Conservation (phyloP, 176 grass and related monocot genomes). For the Oryza longistaminata region DNA sequence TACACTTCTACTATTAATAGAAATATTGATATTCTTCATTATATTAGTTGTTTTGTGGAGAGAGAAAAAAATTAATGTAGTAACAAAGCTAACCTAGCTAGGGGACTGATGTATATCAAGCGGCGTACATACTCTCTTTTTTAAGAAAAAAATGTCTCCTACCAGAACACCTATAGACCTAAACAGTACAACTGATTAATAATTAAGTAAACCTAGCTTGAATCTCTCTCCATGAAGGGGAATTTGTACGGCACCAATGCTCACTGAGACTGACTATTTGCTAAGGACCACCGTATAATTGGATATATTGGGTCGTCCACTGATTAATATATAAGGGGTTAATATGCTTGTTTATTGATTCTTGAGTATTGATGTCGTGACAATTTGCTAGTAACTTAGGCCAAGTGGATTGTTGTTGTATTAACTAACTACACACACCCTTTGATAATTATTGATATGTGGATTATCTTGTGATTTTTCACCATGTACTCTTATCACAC, state of each 20-base stretch:
- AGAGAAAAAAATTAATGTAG: neutral
- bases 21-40: neutral
- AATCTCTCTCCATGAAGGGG: neutral
- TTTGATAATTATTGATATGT: neutral
- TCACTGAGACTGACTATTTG: too few species aligned
- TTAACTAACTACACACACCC: neutral
- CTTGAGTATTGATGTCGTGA: neutral
- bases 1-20: neutral
- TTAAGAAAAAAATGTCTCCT: neutral
- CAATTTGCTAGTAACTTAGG: neutral
- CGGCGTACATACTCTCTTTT: neutral
- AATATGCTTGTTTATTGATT: neutral
- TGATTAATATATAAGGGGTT: too few species aligned
- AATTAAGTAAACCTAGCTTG: neutral
- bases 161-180: neutral
- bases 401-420: neutral
- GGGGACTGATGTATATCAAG: neutral
- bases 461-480: neutral
- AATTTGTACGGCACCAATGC: too few species aligned
- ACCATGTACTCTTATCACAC: neutral
- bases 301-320: too few species aligned
- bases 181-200: neutral
- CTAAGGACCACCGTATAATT: too few species aligned
- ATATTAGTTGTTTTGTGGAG: neutral
- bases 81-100: neutral